These are phyloP conservation scores for Bauhinia variegata DNA, from an alignment of 306 rosid genomes.

Conservation along the genomic window DNA sequence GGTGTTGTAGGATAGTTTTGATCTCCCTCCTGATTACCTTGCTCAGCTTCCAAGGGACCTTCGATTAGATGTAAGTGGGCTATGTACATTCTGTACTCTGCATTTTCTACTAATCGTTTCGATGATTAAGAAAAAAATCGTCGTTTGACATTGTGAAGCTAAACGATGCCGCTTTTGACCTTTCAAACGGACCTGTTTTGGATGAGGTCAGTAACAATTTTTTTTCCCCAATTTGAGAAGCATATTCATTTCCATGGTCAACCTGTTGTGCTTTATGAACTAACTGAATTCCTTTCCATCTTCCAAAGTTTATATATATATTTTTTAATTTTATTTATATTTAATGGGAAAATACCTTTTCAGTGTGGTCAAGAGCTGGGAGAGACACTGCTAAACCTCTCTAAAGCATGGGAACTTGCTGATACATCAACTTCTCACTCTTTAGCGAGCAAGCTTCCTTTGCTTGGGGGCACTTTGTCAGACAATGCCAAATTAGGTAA, in stretches of 20 bases:
- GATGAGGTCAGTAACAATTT: slow-evolving; percentile 65
- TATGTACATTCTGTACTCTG: neutral
- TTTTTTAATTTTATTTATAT: slow-evolving; percentile 6
- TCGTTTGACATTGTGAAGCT: slow-evolving; percentile 53
- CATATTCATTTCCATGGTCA: neutral
- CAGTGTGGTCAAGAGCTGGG: slow-evolving; percentile 94
- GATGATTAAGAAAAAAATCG: neutral
- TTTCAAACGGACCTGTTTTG: slow-evolving; percentile 74
- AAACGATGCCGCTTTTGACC: slow-evolving; percentile 93
- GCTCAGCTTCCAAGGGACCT: slow-evolving; percentile 79
- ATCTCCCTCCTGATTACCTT: slow-evolving; percentile 84
- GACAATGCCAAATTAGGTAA: slow-evolving; percentile 79
- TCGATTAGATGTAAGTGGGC: slow-evolving; percentile 73
- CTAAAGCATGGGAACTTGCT: slow-evolving; percentile 88
- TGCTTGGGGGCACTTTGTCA: slow-evolving; percentile 58
- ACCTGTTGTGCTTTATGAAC: slow-evolving; percentile 6
- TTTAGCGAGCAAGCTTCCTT: slow-evolving; percentile 67
- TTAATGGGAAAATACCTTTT: slow-evolving; percentile 23
- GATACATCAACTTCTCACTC: slow-evolving; percentile 74
- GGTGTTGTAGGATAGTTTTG: slow-evolving; percentile 67
- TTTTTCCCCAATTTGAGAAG: neutral
- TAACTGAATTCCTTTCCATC: neutral
- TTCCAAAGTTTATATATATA: too few relatives aligned
- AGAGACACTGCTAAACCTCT: slow-evolving; percentile 74
- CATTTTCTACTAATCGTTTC: slow-evolving; percentile 3